Evolutionary conservation across 2,329 filamentous ascomycete genomes (phyloP), one percentile per base, ranked within the genome.

Genomic region (Pyricularia grisea): DNA sequence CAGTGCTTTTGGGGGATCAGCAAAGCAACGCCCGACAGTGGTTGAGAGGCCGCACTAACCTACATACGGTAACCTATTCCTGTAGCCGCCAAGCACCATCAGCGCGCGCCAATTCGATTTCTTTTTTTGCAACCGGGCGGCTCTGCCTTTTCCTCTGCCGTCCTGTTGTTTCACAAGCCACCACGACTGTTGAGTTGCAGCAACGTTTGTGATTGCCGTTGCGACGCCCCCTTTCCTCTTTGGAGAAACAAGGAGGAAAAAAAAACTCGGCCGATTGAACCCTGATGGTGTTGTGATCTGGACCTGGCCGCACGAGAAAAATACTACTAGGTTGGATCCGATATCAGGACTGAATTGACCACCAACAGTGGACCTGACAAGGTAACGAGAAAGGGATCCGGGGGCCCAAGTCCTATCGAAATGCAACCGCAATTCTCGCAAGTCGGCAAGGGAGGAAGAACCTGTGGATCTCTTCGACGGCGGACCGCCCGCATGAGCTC

Each of bases 1-100:
- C 58, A 61, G 58, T 61, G 58, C 58, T 61, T 61, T 50, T 61
- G 58, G 58, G 58, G 58, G 58, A 61, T 61, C 58, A 61, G 58
- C 58, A 61, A 61, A 36, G 33, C 33, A 36, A 61, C 58, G 58
- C 11, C 25, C 9, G 58, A 61, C 58, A 25, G 58, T 61, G n/a
- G 58, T 27, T 17, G 4, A 61, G 42, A 50, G 42, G 17, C 42
- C 20, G 12, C 33, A 36, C 33, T 50, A 50, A 50, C 42, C 42
- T 50, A 50, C 11, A 36, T n/a, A 1, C 42, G 2, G 42, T 50
- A 50, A 20, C 17, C 42, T 50, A 50, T 50, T 50, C 42, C 42
- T 50, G 42, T 50, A 50, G 17, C 17, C 42, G 42, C 42, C 42
- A 50, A 50, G 20, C 42, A 50, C 58, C 25, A 3, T 61, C 58